A percentile compares a stretch with the other conserved stretches of the same genome.
Conservation (phyloP, 2,329 filamentous ascomycete genomes). For the Colletotrichum zoysiae region DNA sequence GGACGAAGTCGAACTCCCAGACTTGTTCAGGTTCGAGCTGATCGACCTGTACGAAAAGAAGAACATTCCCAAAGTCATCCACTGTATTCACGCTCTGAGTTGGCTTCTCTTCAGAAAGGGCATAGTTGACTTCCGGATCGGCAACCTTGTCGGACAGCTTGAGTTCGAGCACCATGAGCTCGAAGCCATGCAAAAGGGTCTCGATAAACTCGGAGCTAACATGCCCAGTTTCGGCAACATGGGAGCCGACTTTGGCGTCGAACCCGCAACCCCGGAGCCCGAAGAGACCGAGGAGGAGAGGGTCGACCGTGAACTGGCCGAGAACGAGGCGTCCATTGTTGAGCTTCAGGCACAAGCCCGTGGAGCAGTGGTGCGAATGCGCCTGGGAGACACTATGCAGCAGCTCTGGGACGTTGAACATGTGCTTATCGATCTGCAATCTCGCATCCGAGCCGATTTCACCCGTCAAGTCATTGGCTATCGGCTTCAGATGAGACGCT, state of each 20-base stretch:
- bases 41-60: slow-evolving; percentile 99
- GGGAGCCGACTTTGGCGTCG: slow-evolving; percentile 93
- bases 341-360: slow-evolving; percentile 91
- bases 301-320: slow-evolving; percentile 82
- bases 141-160: slow-evolving; percentile 94
- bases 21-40: slow-evolving; percentile 95
- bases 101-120: slow-evolving; percentile 98
- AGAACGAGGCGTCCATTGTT: slow-evolving; percentile 77
- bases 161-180: slow-evolving; percentile 98
- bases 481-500: slow-evolving; percentile 83
- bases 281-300: slow-evolving; percentile 93
- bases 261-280: slow-evolving; percentile 77
- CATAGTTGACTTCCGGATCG: slow-evolving; percentile 94
- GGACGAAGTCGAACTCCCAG: slow-evolving; percentile 90
- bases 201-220: slow-evolving; percentile 93
- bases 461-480: slow-evolving; percentile 86
- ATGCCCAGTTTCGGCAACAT: slow-evolving; percentile 99
- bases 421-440: slow-evolving; percentile 83
- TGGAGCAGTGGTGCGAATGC: slow-evolving; percentile 82
- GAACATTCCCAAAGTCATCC: slow-evolving; percentile 98
- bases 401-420: slow-evolving; percentile 88
- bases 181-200: slow-evolving; percentile 95
- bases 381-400: slow-evolving; percentile 87
- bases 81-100: slow-evolving; percentile 96
- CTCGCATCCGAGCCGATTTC: slow-evolving; percentile 89